Percentiles rank a stretch among this genome's conserved stretches.
Evolutionary conservation across 805 yeast genomes (phyloP).

Genomic region (Zygosaccharomyces gambellarensis): DNA sequence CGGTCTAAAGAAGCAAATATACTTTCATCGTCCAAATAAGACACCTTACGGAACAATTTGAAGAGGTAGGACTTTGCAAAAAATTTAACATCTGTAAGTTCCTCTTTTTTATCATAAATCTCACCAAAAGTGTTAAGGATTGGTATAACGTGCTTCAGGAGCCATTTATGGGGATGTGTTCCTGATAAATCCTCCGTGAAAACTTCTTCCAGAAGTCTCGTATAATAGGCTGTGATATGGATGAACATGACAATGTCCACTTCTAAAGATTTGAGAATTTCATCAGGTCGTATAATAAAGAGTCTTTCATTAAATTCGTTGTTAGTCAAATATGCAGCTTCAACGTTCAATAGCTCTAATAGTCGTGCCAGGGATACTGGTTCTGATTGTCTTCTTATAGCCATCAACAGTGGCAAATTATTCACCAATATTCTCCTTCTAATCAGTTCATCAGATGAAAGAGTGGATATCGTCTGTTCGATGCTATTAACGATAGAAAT

Average conservation of each 20-base stretch:
- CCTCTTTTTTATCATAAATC: constrained; percentile 17
- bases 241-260: constrained; percentile 26
- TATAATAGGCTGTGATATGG: constrained; percentile 22
- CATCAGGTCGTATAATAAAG: constrained; percentile 17
- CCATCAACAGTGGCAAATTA: constrained; percentile 17
- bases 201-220: constrained; percentile 10
- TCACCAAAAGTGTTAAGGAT: constrained; percentile 18
- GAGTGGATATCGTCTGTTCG: constrained; percentile 18
- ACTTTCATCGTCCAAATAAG: constrained; percentile 20
- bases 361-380: constrained; percentile 22
- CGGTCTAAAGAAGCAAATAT: constrained; percentile 19
- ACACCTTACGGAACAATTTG: constrained; percentile 22
- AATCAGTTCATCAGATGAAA: constrained; percentile 22
- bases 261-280: constrained; percentile 13
- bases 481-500: constrained; percentile 22
- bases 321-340: constrained; percentile 11
- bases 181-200: not conserved
- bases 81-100: constrained; percentile 16
- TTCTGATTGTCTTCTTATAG: constrained; percentile 14
- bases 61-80: constrained; percentile 24
- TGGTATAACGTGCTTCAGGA: constrained; percentile 11
- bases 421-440: constrained; percentile 22
- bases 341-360: constrained; percentile 18
- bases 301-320: constrained; percentile 20
- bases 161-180: constrained; percentile 14